These are phyloP conservation scores for Kalmusia sp. DNA, from an alignment of 2,329 filamentous ascomycete species.

Conservation along the genomic window DNA sequence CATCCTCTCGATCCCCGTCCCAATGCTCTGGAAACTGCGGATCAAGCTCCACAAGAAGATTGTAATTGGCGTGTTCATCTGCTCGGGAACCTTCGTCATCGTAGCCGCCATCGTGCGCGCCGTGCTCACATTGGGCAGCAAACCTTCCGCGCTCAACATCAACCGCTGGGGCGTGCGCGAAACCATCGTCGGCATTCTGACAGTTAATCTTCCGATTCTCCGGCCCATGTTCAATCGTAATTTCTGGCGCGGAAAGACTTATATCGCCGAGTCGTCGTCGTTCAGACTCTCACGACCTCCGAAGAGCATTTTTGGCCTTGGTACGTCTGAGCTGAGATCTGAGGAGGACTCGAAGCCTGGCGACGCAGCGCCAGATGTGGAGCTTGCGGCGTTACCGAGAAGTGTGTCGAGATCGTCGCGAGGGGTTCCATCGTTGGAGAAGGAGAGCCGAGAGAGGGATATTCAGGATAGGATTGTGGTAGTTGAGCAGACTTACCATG, in stretches of 20 bases:
- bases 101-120: slow-evolving; percentile 43
- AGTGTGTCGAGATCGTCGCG: not conserved
- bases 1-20: slow-evolving; percentile 43
- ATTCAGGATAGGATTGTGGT: not conserved
- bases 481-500: not conserved
- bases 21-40: slow-evolving; percentile 42
- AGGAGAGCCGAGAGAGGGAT: not conserved
- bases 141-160: slow-evolving; percentile 41
- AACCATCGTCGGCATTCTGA: slow-evolving; percentile 45
- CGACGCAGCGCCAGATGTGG: not conserved
- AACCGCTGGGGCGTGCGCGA: slow-evolving; percentile 50
- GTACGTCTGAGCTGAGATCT: not conserved
- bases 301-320: not conserved
- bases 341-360: not conserved
- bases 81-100: slow-evolving; percentile 47
- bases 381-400: not conserved
- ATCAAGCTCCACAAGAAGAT: slow-evolving; percentile 41
- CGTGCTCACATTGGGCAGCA: slow-evolving; percentile 36
- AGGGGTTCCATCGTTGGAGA: not conserved
- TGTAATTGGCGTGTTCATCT: slow-evolving; percentile 40
- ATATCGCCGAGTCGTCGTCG: not conserved
- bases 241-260: slow-evolving; percentile 32
- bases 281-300: not conserved
- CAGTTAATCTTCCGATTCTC: slow-evolving; percentile 45
- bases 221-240: slow-evolving; percentile 32